These are phyloP conservation scores for Lentinula aciculospora DNA, from an alignment of 768 basidiomycete genomes.

Conservation along the genomic window DNA sequence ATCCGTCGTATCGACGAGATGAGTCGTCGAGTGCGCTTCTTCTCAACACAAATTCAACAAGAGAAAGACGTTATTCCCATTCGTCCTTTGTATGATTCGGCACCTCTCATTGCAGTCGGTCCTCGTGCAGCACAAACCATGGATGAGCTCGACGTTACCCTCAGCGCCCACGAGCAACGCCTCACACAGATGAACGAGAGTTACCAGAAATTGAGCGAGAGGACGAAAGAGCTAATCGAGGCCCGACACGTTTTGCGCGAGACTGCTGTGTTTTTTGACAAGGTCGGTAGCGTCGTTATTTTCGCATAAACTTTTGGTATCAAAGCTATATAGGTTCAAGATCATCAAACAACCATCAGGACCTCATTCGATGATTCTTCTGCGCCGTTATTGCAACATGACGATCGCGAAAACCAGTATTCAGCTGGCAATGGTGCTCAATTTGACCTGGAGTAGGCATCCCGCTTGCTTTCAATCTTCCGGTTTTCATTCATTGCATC, in stretches of 20 bases:
- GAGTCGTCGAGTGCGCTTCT: constrained; percentile 91
- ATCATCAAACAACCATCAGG: constrained; percentile 73
- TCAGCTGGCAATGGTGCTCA: constrained; percentile 40
- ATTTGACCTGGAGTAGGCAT: constrained; percentile 83
- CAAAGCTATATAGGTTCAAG: constrained; percentile 55
- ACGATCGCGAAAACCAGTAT: constrained; percentile 73
- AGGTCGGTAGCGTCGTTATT: constrained; percentile 34
- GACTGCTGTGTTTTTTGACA: constrained; percentile 94
- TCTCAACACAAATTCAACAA: constrained; percentile 77
- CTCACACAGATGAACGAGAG: constrained; percentile 88
- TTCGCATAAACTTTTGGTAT: constrained; percentile 9
- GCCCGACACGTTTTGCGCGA: constrained; percentile 92
- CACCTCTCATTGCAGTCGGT: constrained; percentile 83
- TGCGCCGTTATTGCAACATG: constrained; percentile 86
- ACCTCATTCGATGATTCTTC: constrained; percentile 89
- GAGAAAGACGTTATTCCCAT: constrained; percentile 80
- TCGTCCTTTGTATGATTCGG: constrained; percentile 81
- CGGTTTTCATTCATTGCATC: background rate
- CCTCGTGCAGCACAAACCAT: constrained; percentile 90
- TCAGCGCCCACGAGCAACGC: constrained; percentile 82
- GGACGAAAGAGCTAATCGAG: constrained; percentile 83
- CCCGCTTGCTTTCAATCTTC: background rate
- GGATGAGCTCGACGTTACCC: constrained; percentile 86
- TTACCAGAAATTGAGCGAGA: constrained; percentile 83
- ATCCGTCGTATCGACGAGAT: constrained; percentile 95